Conservation (phyloP, 163 green algal species). For the Botryococcus braunii region DNA sequence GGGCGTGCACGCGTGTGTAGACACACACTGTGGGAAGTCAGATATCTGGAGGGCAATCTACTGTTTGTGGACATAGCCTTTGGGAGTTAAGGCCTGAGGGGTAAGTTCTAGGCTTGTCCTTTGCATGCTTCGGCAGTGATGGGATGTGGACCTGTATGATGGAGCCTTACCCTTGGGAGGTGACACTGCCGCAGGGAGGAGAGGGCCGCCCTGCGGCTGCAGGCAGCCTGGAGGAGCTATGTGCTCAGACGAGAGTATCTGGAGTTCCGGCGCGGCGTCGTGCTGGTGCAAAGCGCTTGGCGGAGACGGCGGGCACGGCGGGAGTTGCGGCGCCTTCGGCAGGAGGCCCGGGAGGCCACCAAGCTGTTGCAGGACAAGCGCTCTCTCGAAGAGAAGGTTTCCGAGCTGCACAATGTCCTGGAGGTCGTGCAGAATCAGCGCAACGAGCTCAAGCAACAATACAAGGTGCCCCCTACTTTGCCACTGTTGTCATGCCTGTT, state of each 20-base stretch:
- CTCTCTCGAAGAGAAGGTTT: conserved; percentile 63
- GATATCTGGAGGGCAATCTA: too few species aligned
- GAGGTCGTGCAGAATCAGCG: conserved; percentile 76
- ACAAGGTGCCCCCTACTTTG: conserved; percentile 25
- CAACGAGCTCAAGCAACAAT: conserved; percentile 68
- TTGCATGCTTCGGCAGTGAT: too few species aligned
- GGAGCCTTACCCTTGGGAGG: too few species aligned
- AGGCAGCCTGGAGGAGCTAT: conserved; percentile 68
- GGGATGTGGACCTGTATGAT: too few species aligned
- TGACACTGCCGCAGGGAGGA: conserved; percentile 23
- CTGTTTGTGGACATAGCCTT: too few species aligned
- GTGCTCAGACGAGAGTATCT: conserved; percentile 41
- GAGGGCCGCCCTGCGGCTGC: conserved; percentile 52
- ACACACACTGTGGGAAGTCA: too few species aligned
- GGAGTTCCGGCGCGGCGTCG: conserved; percentile 24
- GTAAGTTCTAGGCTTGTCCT: too few species aligned
- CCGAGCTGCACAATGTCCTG: conserved; percentile 63
- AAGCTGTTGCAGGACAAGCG: conserved; percentile 79
- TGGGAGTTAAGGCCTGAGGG: too few species aligned
- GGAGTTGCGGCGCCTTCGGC: conserved; percentile 62
- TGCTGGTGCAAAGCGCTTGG: conserved; percentile 46
- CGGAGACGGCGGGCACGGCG: conserved; percentile 53
- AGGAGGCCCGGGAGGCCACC: conserved; percentile 38
- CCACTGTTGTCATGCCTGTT: too few species aligned
- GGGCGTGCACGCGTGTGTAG: too few species aligned